These are phyloP conservation scores for Diaporthe citri DNA, from an alignment of 2,329 filamentous ascomycete genomes.

Conservation along the genomic window DNA sequence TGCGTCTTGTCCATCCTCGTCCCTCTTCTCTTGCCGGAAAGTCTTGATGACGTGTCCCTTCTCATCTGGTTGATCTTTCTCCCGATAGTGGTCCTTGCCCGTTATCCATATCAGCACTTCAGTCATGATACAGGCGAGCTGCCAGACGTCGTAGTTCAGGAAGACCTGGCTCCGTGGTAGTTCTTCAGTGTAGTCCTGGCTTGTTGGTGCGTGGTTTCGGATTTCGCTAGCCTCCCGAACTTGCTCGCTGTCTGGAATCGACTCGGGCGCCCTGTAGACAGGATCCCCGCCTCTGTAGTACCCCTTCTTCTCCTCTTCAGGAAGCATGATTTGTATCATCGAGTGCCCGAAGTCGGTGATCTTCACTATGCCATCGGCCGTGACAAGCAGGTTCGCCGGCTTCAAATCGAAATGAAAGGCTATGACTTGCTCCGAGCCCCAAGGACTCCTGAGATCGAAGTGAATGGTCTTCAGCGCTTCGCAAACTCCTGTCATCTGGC, in stretches of 20 bases:
- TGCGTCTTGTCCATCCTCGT: not conserved
- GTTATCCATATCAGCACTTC: not conserved
- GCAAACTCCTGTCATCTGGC: not conserved
- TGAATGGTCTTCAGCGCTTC: not conserved
- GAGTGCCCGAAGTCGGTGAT: not conserved
- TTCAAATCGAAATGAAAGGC: slow-evolving; percentile 1
- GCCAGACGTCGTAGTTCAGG: not conserved
- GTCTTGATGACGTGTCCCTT: not conserved
- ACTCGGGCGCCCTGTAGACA: not conserved
- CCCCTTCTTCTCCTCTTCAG: not conserved
- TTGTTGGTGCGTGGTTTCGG: not conserved
- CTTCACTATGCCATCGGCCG: not conserved
- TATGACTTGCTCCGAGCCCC: slow-evolving; percentile 6
- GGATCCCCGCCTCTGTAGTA: not conserved
- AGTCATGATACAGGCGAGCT: not conserved
- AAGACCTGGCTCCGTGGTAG: not conserved
- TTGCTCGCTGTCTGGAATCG: not conserved
- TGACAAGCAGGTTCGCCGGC: not conserved
- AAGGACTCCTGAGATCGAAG: not conserved
- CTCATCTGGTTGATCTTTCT: not conserved
- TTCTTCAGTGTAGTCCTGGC: not conserved
- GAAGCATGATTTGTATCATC: not conserved
- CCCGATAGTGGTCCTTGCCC: not conserved
- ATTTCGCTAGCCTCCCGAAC: not conserved
- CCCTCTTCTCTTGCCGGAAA: not conserved